Base-by-base conservation (phyloP, 768 basidiomycete genomes). In the Tylopilus plumbeoviolaceoides region DNA sequence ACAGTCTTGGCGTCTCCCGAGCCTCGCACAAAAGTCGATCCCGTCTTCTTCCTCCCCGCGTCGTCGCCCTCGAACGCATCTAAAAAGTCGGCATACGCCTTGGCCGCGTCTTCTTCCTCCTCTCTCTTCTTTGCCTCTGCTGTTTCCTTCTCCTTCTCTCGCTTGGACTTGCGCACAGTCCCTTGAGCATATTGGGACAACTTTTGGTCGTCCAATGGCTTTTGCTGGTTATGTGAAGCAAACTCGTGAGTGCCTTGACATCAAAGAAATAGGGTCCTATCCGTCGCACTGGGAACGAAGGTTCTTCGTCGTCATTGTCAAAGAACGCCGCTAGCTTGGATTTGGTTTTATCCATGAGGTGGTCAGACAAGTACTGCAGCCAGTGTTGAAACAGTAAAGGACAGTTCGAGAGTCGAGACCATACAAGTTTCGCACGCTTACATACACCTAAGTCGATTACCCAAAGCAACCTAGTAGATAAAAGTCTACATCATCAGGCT, bases 121-220 rank as follows among this genome's bases (percentile, higher is more conserved):
- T 91, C 89, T 57, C 78, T 81, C 62, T 85, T 85, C 72, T 93
- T 97, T 36, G 85, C 87, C 63, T 95, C 93, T 33, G 91, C 95
- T 45, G 87, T 87, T 63, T 98, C 95, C 63, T 85, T 85, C 66
- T 98, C 97, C 63, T 89, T 88, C 72, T 98, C 95, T 58, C 89
- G 78, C 53, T 87, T 85, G 15, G 93, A 93, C 74, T 98, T 98
- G 54, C 85, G 83, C 48, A 86, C 82, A 35, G 81, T 89, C n/a
- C 89, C 93, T 64, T 91, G 83, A 30, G 89, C 72, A 71, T 90
- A 97, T 44, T 90, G 87, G 33, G 89, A 87, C 53, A 89, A 72
- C 72, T 95, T 95, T 62, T 86, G 81, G 64, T 88, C 85, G 62
- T 91, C 91, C 54, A 95, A 77, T 53, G 87, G 75, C 77, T 87